Conservation (phyloP, 345 rosid genomes). For the Eutrema japonicum region DNA sequence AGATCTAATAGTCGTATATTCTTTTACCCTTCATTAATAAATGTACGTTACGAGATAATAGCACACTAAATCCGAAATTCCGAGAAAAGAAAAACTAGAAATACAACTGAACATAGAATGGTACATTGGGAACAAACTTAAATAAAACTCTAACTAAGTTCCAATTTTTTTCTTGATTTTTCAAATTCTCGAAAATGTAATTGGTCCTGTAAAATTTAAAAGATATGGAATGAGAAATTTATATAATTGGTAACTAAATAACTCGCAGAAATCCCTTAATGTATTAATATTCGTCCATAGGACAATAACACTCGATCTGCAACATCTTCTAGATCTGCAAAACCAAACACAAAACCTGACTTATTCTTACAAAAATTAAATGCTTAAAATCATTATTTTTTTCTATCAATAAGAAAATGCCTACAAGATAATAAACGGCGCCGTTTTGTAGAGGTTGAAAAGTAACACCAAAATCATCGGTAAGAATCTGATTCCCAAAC, state of each 20-base stretch:
- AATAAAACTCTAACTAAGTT: neutral
- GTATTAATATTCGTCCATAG: neutral
- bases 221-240: neutral
- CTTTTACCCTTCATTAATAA: no score
- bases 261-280: neutral
- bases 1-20: no score
- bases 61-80: neutral
- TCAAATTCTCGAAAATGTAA: constrained; percentile 4
- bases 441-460: constrained; percentile 81
- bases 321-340: constrained; percentile 41
- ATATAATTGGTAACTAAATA: constrained; percentile 5
- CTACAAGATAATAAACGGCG: constrained; percentile 71
- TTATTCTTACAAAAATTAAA: neutral
- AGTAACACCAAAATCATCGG: constrained; percentile 82
- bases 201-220: neutral
- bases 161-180: constrained; percentile 1
- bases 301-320: neutral
- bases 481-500: constrained; percentile 72
- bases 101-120: neutral
- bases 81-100: neutral
- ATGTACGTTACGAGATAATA: neutral
- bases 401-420: neutral
- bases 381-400: neutral
- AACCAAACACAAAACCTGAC: neutral
- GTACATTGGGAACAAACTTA: constrained; percentile 12